Percentiles rank a stretch among this genome's conserved stretches.
These are phyloP conservation scores for Monilinia fructigena DNA, from an alignment of 2,329 filamentous ascomycete genomes.

Conservation along the genomic window DNA sequence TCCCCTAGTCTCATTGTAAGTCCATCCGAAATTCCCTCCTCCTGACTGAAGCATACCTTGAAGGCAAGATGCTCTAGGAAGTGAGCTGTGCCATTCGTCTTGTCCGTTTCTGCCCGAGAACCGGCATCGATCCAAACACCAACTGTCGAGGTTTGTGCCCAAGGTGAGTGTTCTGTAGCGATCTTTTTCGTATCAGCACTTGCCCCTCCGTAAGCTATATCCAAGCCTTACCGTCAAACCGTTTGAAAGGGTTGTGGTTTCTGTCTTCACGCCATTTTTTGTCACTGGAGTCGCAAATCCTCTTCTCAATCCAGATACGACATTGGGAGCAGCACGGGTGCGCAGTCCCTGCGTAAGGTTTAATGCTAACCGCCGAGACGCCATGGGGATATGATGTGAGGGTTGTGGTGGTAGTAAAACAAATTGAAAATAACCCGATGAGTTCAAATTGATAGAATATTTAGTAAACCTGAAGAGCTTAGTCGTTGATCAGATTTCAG, in stretches of 20 bases:
- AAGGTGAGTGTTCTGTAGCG: conserved; percentile 96
- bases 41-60: conserved; percentile 65
- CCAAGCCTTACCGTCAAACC: conserved; percentile 75
- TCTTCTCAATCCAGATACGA: conserved; percentile 74
- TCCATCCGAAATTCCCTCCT: conserved; percentile 16
- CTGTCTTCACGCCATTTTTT: conserved; percentile 71
- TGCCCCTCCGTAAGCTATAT: conserved; percentile 13
- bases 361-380: conserved; percentile 94
- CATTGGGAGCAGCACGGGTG: conserved; percentile 79
- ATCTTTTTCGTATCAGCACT: conserved; percentile 60
- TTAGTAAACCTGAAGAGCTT: conserved; percentile 25
- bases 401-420: conserved; percentile 26
- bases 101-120: conserved; percentile 94
- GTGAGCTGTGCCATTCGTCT: conserved; percentile 98
- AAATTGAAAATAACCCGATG: conserved; percentile 29
- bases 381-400: conserved; percentile 58
- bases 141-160: conserved; percentile 96
- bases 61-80: conserved; percentile 99
- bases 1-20: conserved; percentile 61
- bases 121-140: conserved; percentile 99
- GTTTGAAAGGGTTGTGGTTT: conserved; percentile 95
- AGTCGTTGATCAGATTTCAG: conserved; percentile 22
- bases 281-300: conserved; percentile 84
- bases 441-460: conserved; percentile 23
- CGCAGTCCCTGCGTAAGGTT: conserved; percentile 89